These are phyloP conservation scores for Skeletonema menzelii DNA, from an alignment of 108 stramenopile genomes.

Conservation along the genomic window DNA sequence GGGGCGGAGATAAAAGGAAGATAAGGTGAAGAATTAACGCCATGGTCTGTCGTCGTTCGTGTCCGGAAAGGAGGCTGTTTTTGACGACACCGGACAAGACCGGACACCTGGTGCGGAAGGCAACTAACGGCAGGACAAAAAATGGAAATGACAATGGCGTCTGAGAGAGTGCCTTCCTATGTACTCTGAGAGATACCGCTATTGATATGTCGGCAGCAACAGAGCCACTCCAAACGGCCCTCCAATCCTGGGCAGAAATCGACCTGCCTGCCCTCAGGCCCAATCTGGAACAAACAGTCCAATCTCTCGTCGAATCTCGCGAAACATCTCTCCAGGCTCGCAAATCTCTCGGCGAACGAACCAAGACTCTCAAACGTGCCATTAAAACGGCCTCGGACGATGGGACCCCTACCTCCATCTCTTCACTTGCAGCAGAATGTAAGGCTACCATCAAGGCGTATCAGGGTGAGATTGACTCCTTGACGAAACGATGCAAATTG, in stretches of 20 bases:
- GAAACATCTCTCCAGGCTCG: constrained; percentile 67
- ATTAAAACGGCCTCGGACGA: constrained; percentile 62
- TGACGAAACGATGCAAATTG: constrained; percentile 76
- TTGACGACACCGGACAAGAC: no score
- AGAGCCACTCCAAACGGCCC: constrained; percentile 52
- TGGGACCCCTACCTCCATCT: not conserved
- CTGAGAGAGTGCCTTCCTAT: no score
- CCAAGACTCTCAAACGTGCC: constrained; percentile 77
- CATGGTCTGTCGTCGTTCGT: no score
- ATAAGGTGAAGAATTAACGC: no score
- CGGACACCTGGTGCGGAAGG: no score
- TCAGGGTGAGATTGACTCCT: constrained; percentile 85
- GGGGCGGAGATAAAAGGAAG: no score
- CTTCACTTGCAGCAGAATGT: constrained; percentile 54
- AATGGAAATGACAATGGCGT: no score
- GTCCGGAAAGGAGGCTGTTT: no score
- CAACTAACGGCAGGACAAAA: no score
- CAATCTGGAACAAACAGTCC: constrained; percentile 50
- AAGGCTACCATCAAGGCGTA: constrained; percentile 75
- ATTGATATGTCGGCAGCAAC: no score
- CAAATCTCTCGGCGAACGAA: constrained; percentile 72
- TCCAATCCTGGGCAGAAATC: constrained; percentile 56
- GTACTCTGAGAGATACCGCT: no score
- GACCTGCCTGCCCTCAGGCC: constrained; percentile 47
- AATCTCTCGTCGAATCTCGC: constrained; percentile 51